Conservation (phyloP, 768 basidiomycete genomes). For the Lyophyllum atratum region DNA sequence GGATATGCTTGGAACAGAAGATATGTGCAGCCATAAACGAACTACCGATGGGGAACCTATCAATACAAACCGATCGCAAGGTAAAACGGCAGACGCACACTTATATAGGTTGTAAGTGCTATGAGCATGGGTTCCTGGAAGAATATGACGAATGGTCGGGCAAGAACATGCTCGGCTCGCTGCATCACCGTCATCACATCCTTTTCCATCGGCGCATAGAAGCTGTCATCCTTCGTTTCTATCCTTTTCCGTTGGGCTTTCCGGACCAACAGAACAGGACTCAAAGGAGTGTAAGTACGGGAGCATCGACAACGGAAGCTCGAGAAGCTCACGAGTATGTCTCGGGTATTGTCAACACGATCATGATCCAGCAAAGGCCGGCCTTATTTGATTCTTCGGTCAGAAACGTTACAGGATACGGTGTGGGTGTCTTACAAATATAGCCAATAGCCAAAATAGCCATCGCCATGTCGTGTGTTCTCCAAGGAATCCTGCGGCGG, state of each 20-base stretch:
- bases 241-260: slow-evolving; percentile 52
- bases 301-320: neutral
- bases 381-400: slow-evolving; percentile 37
- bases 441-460: slow-evolving; percentile 65
- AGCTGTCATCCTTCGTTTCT: slow-evolving; percentile 52
- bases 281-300: slow-evolving; percentile 16
- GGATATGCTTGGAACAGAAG: slow-evolving; percentile 65
- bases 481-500: slow-evolving; percentile 49
- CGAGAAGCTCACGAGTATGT: slow-evolving; percentile 52
- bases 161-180: slow-evolving; percentile 46
- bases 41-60: slow-evolving; percentile 31
- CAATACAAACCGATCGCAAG: neutral
- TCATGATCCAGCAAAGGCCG: slow-evolving; percentile 46
- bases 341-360: slow-evolving; percentile 63
- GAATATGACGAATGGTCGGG: slow-evolving; percentile 64
- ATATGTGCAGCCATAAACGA: slow-evolving; percentile 65
- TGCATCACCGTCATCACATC: slow-evolving; percentile 37
- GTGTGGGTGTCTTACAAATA: slow-evolving; percentile 44
- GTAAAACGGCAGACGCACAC: slow-evolving; percentile 34
- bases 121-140: slow-evolving; percentile 69
- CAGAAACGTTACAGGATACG: neutral
- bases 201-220: slow-evolving; percentile 53
- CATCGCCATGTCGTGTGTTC: slow-evolving; percentile 59
- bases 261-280: slow-evolving; percentile 56
- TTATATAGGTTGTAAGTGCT: slow-evolving; percentile 62